These are phyloP conservation scores for Ligustrum vulgare DNA, from an alignment of 257 asterid genomes.

Conservation along the genomic window DNA sequence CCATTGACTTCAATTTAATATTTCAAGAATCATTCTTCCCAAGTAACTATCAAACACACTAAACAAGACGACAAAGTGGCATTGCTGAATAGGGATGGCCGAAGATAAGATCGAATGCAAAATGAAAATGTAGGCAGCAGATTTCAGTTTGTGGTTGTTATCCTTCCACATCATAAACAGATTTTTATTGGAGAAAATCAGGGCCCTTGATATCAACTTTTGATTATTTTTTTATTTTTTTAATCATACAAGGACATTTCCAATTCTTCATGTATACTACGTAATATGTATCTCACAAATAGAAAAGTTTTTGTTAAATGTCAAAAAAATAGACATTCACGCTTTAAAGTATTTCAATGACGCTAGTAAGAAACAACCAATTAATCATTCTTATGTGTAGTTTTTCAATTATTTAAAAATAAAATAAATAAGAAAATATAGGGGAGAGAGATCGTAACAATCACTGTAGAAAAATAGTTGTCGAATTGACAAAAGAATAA, in stretches of 20 bases:
- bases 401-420: too few relatives aligned
- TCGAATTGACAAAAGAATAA: too few relatives aligned
- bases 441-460: too few relatives aligned
- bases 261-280: too few relatives aligned
- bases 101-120: conserved; percentile 43
- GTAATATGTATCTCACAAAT: too few relatives aligned
- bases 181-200: conserved; percentile 24
- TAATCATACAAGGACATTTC: neutral
- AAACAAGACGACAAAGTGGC: conserved; percentile 44
- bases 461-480: too few relatives aligned
- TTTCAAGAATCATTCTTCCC: neutral
- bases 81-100: conserved; percentile 12
- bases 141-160: conserved; percentile 48
- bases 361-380: too few relatives aligned
- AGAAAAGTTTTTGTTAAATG: too few relatives aligned
- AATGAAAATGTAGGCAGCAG: conserved; percentile 16
- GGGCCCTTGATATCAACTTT: conserved; percentile 21
- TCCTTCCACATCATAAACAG: conserved; percentile 44
- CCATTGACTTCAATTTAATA: neutral
- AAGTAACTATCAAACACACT: conserved; percentile 35
- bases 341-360: too few relatives aligned
- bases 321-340: too few relatives aligned
- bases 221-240: neutral
- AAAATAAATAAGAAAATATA: too few relatives aligned
- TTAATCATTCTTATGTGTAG: too few relatives aligned